Evolutionary conservation across 2,329 filamentous ascomycete species (phyloP), one percentile per base, ranked within the genome.

Genomic region (Phialophora verrucosa): DNA sequence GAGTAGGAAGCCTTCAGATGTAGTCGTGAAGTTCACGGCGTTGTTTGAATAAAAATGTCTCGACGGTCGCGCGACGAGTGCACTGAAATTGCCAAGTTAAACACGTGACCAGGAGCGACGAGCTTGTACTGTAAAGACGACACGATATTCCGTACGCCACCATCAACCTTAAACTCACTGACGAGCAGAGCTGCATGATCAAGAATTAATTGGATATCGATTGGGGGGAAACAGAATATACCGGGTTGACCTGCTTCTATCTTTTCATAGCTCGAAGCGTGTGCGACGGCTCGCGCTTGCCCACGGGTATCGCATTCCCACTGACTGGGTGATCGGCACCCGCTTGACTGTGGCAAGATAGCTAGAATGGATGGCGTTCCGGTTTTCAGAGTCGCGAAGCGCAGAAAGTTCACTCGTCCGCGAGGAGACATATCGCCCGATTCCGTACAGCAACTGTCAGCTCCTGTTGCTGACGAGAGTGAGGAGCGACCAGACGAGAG

Each of bases 341-440:
- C 4, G 29, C n/a, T 55, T 35, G 14, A 31, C 4, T 31, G 14
- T 17, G 29, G 29, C 23, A 7, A n/a, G 12, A 23, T 20, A 12
- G 29, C 49, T 35, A 53, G 35, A 7, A 73, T 73, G 71, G 71
- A 73, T n/a, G 68, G 68, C 59, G 50, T 66, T 8, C 66, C 68
- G 5, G 53, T 70, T 6, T 73, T 73, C 35, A 64, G 70, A 17
- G 63, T 69, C 17, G 38, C 67, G n/a, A 72, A 73, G 65, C 69
- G 70, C n/a, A 69, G 70, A 20, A 72, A 71, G 57, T 31, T 61
- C 29, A 51, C 27, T 8, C 62, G 60, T 6, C 35, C 51, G 17
- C 65, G 65, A 12, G 59, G 20, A n/a, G 42, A 63, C 31, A 3
- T 35, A 27, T 49, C 60, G 23, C 54, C 44, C 44, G 66, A 62